Evolutionary conservation across 805 yeast species (phyloP).

Genomic region (Saturnispora quitensis): DNA sequence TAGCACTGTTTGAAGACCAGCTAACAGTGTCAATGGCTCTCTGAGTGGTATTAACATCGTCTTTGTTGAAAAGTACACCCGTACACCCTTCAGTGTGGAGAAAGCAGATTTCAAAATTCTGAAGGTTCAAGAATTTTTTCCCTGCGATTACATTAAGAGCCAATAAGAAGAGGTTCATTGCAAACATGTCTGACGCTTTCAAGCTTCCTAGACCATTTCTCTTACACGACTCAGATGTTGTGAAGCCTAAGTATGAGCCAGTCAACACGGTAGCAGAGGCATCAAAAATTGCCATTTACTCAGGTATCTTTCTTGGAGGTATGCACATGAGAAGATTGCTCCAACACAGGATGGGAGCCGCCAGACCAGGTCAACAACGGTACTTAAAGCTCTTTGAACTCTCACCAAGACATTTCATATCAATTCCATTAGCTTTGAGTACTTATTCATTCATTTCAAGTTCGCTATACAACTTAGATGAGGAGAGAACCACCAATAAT

Average conservation of each 20-base stretch:
- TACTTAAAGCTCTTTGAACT: constrained; percentile 26
- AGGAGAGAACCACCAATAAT: constrained; percentile 20
- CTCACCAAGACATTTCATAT: constrained; percentile 23
- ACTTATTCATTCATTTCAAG: constrained; percentile 26
- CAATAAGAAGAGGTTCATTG: not conserved
- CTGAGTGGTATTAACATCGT: not conserved
- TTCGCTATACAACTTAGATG: constrained; percentile 25
- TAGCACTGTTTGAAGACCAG: not conserved
- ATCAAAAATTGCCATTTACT: constrained; percentile 20
- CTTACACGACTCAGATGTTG: constrained; percentile 12
- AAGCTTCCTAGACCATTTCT: constrained; percentile 25
- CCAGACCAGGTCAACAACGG: constrained; percentile 31
- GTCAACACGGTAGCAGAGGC: constrained; percentile 26
- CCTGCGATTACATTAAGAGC: not conserved
- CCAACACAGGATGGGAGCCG: constrained; percentile 30
- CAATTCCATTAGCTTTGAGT: constrained; percentile 27
- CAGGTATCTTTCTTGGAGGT: constrained; percentile 29
- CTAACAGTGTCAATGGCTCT: not conserved
- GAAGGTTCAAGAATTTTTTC: not conserved
- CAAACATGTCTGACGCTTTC: constrained; percentile 10
- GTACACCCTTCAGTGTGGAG: not conserved
- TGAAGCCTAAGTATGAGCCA: constrained; percentile 17
- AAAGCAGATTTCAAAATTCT: not conserved
- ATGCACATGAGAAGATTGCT: constrained; percentile 29
- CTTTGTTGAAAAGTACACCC: not conserved